Evolutionary conservation across 2,329 filamentous ascomycete genomes (phyloP), one percentile per base, ranked within the genome.

Genomic region (Aspergillus pseudoterreus): DNA sequence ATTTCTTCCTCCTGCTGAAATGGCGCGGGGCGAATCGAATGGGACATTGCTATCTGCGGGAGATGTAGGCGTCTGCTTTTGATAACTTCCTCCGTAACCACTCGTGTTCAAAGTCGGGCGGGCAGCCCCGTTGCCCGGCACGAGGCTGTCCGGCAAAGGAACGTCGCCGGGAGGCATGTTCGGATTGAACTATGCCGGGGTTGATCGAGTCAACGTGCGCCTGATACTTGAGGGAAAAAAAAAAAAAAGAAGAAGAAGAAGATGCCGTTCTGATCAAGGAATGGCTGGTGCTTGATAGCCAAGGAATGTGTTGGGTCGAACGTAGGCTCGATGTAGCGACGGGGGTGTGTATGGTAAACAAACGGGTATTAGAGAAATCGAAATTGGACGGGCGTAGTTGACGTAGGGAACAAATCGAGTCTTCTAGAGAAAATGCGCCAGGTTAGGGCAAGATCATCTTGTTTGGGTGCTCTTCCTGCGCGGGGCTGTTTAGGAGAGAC

Each of bases 141-240:
- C 67, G 60, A 74, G 66, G 61, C 69, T 72, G 57, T 71, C 67
- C 58, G 71, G 71, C 51, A 71, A 61, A 50, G 61, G 53, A 55
- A 71, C 67, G 60, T 71, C 71, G 63, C 69, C 67, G 61, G 71
- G 67, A 68, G 71, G 67, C 71, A 74, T 74, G 52, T 64, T 65
- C 65, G 59, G 60, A 43, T 43, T 33, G 49, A 52, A 57, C 55
- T 56, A 52, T 56, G 55, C 51, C 54, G 57, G 14, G 12, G 9
- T 24, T 50, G 42, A 43, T 19, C 33, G 22, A 11, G 22, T 17
- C 35, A 21, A 43, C 15, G 39, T 33, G 43, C 43, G 22, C 42
- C 42, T 22, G 38, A 50, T 21, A 35, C 43, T 14, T 9, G 21
- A 3, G 19, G 19, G 22, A 10, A 35, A 36, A 50, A 27, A n/a